Conservation (phyloP, 1,139 yeast species). For the Yamadazyma triangularis region DNA sequence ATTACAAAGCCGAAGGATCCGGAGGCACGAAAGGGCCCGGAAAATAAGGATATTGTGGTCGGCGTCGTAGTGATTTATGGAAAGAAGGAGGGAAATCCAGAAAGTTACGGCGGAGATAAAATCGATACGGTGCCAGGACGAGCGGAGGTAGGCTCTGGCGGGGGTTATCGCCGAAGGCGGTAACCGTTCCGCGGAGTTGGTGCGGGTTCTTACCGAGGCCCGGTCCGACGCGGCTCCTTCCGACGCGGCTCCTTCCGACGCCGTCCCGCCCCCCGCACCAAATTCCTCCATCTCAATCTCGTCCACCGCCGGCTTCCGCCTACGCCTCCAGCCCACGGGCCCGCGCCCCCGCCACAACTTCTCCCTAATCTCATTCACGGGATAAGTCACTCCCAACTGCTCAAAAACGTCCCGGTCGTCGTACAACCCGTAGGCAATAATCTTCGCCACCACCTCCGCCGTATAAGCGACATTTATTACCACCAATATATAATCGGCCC, state of each 20-base stretch:
- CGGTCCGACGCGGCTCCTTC: no score
- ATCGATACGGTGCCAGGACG: conserved; percentile 85
- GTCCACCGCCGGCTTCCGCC: conserved; percentile 1
- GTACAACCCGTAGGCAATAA: conserved; percentile 69
- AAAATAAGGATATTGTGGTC: conserved; percentile 56
- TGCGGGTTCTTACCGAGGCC: no score
- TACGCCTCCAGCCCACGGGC: conserved; percentile 7
- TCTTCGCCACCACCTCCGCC: conserved; percentile 51
- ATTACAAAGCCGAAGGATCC: conserved; percentile 70
- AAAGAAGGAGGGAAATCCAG: conserved; percentile 70
- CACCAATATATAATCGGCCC: conserved; percentile 57
- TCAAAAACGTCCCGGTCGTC: conserved; percentile 62
- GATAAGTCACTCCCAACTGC: conserved; percentile 41
- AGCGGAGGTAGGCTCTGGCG: conserved; percentile 73
- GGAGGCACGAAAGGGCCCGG: conserved; percentile 67
- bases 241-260: no score
- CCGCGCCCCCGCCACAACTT: conserved; percentile 10
- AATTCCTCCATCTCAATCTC: conserved; percentile 12
- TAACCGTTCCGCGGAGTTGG: background rate
- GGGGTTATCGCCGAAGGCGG: no score
- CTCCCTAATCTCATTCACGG: conserved; percentile 13
- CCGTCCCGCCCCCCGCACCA: no score
- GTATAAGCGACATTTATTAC: conserved; percentile 61
- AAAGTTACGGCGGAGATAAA: conserved; percentile 63
- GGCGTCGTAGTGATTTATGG: conserved; percentile 47